A percentile compares a stretch with the other conserved stretches of the same genome.
phyloP scores from a whole-genome alignment of 257 asterid genomes.

The Ajuga chamaepitys region DNA sequence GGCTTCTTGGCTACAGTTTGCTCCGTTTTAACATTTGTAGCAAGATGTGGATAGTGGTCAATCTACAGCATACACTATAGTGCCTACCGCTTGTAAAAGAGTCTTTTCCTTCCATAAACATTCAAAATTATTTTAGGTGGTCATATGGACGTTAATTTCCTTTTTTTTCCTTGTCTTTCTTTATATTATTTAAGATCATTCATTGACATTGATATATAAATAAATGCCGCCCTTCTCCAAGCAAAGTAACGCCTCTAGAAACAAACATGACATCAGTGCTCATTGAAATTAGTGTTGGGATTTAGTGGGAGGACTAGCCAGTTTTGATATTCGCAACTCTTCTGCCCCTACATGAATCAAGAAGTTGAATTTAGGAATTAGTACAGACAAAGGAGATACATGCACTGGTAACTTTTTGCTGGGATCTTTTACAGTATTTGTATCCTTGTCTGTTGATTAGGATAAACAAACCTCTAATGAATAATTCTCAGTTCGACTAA shows the following conservation, averaged over 20 bases:
- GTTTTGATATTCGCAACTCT: neutral
- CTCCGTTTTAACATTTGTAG: neutral
- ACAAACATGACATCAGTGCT: neutral
- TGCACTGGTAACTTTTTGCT: neutral
- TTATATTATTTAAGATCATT: too few species aligned
- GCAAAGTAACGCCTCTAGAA: neutral
- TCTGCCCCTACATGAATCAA: neutral
- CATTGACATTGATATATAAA: too few species aligned
- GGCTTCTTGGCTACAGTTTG: neutral
- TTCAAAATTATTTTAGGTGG: too few species aligned
- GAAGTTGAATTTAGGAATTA: neutral
- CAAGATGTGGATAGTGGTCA: neutral
- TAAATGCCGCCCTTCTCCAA: too few species aligned
- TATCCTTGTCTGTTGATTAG: neutral
- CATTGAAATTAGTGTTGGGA: neutral
- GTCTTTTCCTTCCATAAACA: neutral
- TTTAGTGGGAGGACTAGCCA: neutral
- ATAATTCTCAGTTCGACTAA: neutral
- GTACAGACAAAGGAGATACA: neutral
- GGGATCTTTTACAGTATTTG: neutral
- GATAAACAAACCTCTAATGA: neutral
- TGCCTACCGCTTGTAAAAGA: neutral
- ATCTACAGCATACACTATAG: neutral
- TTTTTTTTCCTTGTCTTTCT: neutral
- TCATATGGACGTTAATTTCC: neutral